Percentiles rank a stretch among this genome's conserved stretches.
These are phyloP conservation scores for Yamadazyma conglobata DNA, from an alignment of 1,139 yeast species.

Conservation along the genomic window DNA sequence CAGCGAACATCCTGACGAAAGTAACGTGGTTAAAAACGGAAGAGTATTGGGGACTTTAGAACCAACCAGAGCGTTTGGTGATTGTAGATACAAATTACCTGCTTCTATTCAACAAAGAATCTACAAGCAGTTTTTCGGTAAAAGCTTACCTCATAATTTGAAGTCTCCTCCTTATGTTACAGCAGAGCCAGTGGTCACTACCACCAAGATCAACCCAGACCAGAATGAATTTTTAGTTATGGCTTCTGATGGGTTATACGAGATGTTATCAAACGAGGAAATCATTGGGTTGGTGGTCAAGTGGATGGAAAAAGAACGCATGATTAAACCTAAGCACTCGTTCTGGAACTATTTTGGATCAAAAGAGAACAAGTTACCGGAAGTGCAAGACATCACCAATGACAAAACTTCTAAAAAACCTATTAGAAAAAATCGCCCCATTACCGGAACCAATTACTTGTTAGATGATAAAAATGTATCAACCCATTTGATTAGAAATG, in stretches of 20 bases:
- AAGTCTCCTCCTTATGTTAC: constrained; percentile 96
- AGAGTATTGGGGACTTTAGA: constrained; percentile 92
- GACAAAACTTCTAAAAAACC: constrained; percentile 49
- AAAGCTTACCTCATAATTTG: constrained; percentile 73
- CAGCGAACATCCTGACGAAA: constrained; percentile 89
- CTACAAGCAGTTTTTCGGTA: constrained; percentile 78
- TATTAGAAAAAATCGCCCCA: constrained; percentile 37
- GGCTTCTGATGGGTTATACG: constrained; percentile 94
- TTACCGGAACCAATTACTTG: constrained; percentile 41
- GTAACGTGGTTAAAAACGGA: constrained; percentile 79
- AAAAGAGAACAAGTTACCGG: constrained; percentile 55
- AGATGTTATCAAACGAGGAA: constrained; percentile 87
- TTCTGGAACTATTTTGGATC: constrained; percentile 48
- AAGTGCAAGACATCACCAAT: constrained; percentile 58
- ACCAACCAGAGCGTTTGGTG: constrained; percentile 97
- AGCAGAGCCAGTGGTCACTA: constrained; percentile 89
- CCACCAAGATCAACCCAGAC: constrained; percentile 68
- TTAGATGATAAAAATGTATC: constrained; percentile 84
- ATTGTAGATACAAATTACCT: constrained; percentile 85
- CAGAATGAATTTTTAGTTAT: constrained; percentile 83
- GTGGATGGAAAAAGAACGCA: constrained; percentile 83
- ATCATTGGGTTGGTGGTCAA: constrained; percentile 88
- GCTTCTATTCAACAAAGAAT: constrained; percentile 69
- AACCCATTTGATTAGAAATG: constrained; percentile 90
- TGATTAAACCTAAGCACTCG: constrained; percentile 53